Percentiles rank a stretch among this genome's conserved stretches.
Evolutionary conservation across 2,329 filamentous ascomycete species (phyloP).

Genomic region (Podosphaera xanthii): DNA sequence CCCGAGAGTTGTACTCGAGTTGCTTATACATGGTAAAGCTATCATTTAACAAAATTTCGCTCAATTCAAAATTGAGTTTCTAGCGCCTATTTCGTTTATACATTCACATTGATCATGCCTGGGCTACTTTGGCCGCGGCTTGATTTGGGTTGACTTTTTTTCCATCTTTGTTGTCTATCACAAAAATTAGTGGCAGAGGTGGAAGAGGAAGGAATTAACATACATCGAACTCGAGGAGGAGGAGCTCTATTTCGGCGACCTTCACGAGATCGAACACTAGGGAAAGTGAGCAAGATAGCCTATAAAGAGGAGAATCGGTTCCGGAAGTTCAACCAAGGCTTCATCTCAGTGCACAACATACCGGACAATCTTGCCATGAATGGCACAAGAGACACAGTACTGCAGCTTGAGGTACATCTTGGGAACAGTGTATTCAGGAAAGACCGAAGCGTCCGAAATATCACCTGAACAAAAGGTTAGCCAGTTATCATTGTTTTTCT

Average conservation of each 20-base stretch:
- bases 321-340: slow-evolving; percentile 30
- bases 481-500: slow-evolving; percentile 3
- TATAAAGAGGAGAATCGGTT: slow-evolving; percentile 4
- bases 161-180: slow-evolving; percentile 84
- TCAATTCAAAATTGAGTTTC: too few relatives aligned
- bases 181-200: slow-evolving; percentile 32
- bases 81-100: too few relatives aligned
- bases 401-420: slow-evolving; percentile 99
- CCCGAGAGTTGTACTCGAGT: too few relatives aligned
- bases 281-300: slow-evolving; percentile 16
- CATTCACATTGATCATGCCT: too few relatives aligned
- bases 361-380: slow-evolving; percentile 99
- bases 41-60: too few relatives aligned
- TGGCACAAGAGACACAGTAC: slow-evolving; percentile 99
- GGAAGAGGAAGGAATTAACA: neutral
- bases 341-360: slow-evolving; percentile 46
- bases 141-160: slow-evolving; percentile 67
- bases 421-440: slow-evolving; percentile 96
- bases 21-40: too few relatives aligned
- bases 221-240: slow-evolving; percentile 45
- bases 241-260: slow-evolving; percentile 98
- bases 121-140: slow-evolving; percentile 14
- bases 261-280: slow-evolving; percentile 85
- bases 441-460: slow-evolving; percentile 99
- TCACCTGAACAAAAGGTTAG: slow-evolving; percentile 42